Conservation (phyloP, 139 green algal genomes). For the Tetraselmis chui region DNA sequence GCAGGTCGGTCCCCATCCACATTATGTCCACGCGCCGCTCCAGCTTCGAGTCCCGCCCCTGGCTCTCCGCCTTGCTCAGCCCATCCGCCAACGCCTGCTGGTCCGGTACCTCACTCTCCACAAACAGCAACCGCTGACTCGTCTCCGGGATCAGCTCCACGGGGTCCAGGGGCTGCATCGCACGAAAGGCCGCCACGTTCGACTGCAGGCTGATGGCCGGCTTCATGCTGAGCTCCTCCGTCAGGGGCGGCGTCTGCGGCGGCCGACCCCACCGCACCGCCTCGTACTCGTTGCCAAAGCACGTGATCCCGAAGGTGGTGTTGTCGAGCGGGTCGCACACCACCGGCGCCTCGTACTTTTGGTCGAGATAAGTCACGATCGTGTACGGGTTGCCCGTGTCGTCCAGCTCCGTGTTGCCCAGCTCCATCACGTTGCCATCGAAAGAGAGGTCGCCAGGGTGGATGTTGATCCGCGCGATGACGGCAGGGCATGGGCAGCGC, state of each 20-base stretch:
- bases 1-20: neutral
- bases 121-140: neutral
- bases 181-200: neutral
- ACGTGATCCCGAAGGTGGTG: neutral
- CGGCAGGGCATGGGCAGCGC: slow-evolving; percentile 3
- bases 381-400: slow-evolving; percentile 3
- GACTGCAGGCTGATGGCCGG: slow-evolving; percentile 2
- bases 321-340: neutral
- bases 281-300: neutral
- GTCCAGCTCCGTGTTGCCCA: slow-evolving; percentile 2
- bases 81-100: neutral
- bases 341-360: slow-evolving; percentile 1
- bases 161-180: neutral
- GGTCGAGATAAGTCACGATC: slow-evolving; percentile 5
- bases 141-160: slow-evolving; percentile 2
- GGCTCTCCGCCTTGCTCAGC: neutral
- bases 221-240: neutral
- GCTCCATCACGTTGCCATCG: slow-evolving; percentile 3
- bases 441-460: neutral
- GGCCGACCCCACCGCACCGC: neutral
- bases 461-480: slow-evolving; percentile 5
- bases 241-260: neutral
- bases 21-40: neutral
- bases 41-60: neutral
- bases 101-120: neutral